Conservation (phyloP, 371 early-diverging fungal genomes). For the Mucor saturninus region DNA sequence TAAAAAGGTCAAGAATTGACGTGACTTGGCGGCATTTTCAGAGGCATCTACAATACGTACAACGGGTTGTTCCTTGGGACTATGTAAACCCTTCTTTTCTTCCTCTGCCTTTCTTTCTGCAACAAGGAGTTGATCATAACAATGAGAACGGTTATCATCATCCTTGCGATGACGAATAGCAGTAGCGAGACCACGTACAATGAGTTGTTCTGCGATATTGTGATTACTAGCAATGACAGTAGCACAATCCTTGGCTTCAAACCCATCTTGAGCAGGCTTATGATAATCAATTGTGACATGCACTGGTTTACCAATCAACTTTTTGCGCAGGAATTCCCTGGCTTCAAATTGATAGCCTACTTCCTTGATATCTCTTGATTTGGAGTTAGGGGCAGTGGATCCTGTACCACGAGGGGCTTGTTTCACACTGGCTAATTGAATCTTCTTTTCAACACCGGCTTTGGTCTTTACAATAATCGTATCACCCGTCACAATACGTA, state of each 20-base stretch:
- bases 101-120: constrained; percentile 82
- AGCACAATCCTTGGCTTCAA: constrained; percentile 88
- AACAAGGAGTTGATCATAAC: constrained; percentile 83
- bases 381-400: constrained; percentile 49
- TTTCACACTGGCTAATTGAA: constrained; percentile 85
- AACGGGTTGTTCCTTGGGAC: constrained; percentile 77
- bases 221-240: constrained; percentile 70
- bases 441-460: constrained; percentile 68
- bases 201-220: constrained; percentile 81
- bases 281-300: constrained; percentile 86
- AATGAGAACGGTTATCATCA: constrained; percentile 86
- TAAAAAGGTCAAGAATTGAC: constrained; percentile 82
- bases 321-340: constrained; percentile 84
- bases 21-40: constrained; percentile 80
- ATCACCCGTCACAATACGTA: constrained; percentile 83
- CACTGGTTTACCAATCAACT: constrained; percentile 85
- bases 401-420: constrained; percentile 66
- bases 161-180: constrained; percentile 86
- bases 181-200: constrained; percentile 81
- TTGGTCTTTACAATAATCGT: constrained; percentile 70
- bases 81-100: constrained; percentile 77
- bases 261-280: constrained; percentile 87
- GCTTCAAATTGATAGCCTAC: constrained; percentile 89
- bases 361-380: constrained; percentile 75
- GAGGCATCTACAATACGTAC: constrained; percentile 72